Base-by-base conservation (phyloP, 495 filamentous ascomycete species). In the Aspergillus egyptiacus region DNA sequence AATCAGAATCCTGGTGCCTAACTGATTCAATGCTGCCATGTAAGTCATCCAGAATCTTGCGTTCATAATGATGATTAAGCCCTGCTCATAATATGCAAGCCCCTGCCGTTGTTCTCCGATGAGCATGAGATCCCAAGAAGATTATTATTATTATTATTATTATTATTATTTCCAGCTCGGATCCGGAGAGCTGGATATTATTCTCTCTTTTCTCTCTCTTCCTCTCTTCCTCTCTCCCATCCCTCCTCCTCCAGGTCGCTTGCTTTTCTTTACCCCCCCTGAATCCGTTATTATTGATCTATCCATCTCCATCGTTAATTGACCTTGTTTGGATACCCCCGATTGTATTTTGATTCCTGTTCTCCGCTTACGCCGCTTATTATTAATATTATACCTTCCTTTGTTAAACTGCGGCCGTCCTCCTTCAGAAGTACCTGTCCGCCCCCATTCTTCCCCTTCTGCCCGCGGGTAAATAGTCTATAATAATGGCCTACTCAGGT, bases 401-500 rank as follows among this genome's bases (percentile, higher is more conserved):
- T n/a, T n/a, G 17, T 37, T 45, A 45, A 34, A 24, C 30, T 45
- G 22, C 25, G 22, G 28, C 24, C 13, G n/a, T 15, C 33, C 23
- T 43, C 19, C n/a, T n/a, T n/a, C n/a, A n/a, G n/a, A n/a, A n/a
- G n/a, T n/a, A n/a, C n/a, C n/a, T n/a, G n/a, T n/a, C n/a, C n/a
- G n/a, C n/a, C n/a, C n/a, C n/a, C 35, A 17, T 28, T 19, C n/a
- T 31, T 27, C 28, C 30, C 36, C 20, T 34, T 14, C 13, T 36
- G 28, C 20, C 19, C 27, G 37, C 51, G 18, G 17, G 20, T 36
- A n/a, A n/a, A n/a, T n/a, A n/a, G n/a, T n/a, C n/a, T n/a, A n/a
- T n/a, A 46, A 46, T 35, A 34, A 46, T 46, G 50, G 35, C 50
- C n/a, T 37, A 23, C n/a, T 32, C 40, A 39, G 35, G 50, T 47